phyloP scores from a whole-genome alignment of 495 filamentous ascomycete genomes.

The Saxophila tyrrhenica region DNA sequence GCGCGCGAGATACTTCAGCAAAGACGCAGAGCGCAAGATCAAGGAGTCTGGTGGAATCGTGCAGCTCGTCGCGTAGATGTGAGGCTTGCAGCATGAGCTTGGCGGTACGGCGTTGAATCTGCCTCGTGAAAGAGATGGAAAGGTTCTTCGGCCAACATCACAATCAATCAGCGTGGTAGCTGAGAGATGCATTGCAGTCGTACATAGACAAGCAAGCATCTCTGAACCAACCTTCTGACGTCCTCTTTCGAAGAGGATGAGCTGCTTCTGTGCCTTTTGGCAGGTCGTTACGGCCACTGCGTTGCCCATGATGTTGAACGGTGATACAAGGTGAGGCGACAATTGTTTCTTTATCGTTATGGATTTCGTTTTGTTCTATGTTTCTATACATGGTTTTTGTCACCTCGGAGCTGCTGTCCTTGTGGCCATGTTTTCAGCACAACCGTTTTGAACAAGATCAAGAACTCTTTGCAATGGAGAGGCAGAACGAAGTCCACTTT shows the following conservation, averaged over 20 bases:
- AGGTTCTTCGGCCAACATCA: constrained; percentile 4
- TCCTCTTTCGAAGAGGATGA: constrained; percentile 12
- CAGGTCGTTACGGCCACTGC: too few species aligned
- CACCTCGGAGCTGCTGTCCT: too few species aligned
- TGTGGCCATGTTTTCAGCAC: too few species aligned
- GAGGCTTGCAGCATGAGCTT: not conserved
- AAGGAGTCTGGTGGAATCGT: constrained; percentile 84
- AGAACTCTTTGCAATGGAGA: too few species aligned
- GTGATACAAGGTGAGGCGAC: not conserved
- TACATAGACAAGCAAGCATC: constrained; percentile 21
- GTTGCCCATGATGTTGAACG: too few species aligned
- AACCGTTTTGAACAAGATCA: too few species aligned
- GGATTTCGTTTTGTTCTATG: too few species aligned
- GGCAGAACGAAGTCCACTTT: not conserved
- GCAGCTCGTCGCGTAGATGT: constrained; percentile 74
- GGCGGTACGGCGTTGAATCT: not conserved
- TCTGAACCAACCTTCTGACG: constrained; percentile 25
- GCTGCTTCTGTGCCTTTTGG: constrained; percentile 12
- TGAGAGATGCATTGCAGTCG: constrained; percentile 21
- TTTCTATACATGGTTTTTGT: too few species aligned
- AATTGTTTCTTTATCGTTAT: too few species aligned
- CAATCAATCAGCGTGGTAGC: constrained; percentile 21
- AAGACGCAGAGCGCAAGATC: constrained; percentile 88
- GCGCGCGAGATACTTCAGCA: constrained; percentile 76
- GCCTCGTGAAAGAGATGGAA: not conserved